A percentile compares a stretch with the other conserved stretches of the same genome.
These are phyloP conservation scores for Sphagnum contortum DNA, from an alignment of 225 moss, liverwort and hornwort species.

Conservation along the genomic window DNA sequence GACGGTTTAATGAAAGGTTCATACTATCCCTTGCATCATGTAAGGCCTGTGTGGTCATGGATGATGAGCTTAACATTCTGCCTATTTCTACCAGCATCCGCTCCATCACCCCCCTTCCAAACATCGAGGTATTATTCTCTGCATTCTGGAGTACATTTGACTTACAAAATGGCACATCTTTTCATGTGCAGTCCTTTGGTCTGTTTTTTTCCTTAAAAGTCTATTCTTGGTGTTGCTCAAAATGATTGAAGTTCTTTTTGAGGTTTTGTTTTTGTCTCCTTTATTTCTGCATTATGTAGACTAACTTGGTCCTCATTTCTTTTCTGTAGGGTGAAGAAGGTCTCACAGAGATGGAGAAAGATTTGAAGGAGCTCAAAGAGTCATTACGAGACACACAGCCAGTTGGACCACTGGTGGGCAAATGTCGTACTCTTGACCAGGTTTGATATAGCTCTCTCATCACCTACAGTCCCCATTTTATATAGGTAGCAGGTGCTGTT, in stretches of 20 bases:
- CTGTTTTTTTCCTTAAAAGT: background rate
- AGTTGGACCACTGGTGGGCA: constrained; percentile 73
- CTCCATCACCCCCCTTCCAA: constrained; percentile 46
- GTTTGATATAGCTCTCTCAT: constrained; percentile 14
- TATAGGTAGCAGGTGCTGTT: background rate
- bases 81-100: constrained; percentile 82
- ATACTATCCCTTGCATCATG: constrained; percentile 89
- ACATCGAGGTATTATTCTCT: constrained; percentile 39
- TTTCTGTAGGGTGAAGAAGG: constrained; percentile 56
- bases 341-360: constrained; percentile 77
- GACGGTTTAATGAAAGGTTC: constrained; percentile 93
- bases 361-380: constrained; percentile 84
- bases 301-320: no score
- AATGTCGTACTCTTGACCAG: constrained; percentile 92
- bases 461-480: background rate
- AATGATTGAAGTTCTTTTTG: no score
- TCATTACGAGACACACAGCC: constrained; percentile 85
- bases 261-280: no score
- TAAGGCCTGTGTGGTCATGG: constrained; percentile 90
- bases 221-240: background rate
- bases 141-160: no score
- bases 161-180: no score
- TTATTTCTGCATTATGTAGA: no score
- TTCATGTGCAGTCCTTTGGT: no score
- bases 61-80: constrained; percentile 89